Evolutionary conservation across 805 yeast species (phyloP), one percentile per base, ranked within the genome.

Genomic region (Naumovozyma dairenensis): DNA sequence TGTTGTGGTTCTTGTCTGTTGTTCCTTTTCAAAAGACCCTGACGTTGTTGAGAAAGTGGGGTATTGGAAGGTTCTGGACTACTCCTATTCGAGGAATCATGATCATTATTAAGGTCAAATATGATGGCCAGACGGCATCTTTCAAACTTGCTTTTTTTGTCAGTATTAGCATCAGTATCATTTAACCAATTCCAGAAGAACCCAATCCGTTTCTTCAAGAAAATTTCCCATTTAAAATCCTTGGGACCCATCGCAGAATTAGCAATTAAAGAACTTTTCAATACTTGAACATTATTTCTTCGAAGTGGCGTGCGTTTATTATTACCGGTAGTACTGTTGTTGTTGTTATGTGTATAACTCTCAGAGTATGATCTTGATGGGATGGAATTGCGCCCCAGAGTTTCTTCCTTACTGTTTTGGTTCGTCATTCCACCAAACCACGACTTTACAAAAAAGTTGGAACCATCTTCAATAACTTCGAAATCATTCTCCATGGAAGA

Each of bases 141-240:
- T 6, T 16, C 29, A 8, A 35, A 35, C 3, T 36, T 31, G 10
- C 19, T 18, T 21, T 22, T 17, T 17, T 21, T 25, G n/a, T 21
- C 26, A 7, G 16, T 14, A 8, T 19, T 28, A 26, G 7, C 20
- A 22, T 26, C 21, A 5, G 22, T 30, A 8, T 35, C 22, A 14
- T 35, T 10, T n/a, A 37, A 36, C 59, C 59, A 55, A 21, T 48
- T 49, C 51, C 57, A 48, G 31, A 49, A 49, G 12, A 55, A 8
- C 3, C 55, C 59, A 8, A 55, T 48, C 22, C 53, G 38, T 20
- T 38, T 32, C 25, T 39, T 45, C 4, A 55, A 29, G 28, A 54
- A 54, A 10, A 45, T 47, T 32, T 53, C 57, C 60, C 60, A 55
- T 16, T 41, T 34, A 10, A 45, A 43, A 25, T 55, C 59, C 18